Percentiles rank a stretch among this genome's conserved stretches.
Conservation (phyloP, 2,329 filamentous ascomycete genomes). For the Stemphylium beticola region DNA sequence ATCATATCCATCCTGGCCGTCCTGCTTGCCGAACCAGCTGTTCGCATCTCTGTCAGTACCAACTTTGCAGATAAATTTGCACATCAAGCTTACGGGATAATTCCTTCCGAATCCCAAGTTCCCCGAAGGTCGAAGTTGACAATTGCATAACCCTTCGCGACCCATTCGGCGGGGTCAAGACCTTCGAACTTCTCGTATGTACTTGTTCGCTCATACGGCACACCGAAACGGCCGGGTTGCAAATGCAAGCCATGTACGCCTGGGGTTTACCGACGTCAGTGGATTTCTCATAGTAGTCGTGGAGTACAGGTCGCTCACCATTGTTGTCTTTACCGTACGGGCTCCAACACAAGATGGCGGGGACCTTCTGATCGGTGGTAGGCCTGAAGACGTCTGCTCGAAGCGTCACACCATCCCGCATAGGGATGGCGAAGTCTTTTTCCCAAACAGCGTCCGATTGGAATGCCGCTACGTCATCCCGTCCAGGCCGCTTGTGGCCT, state of each 20-base stretch:
- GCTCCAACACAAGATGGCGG: constrained; percentile 52
- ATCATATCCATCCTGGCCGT: constrained; percentile 5
- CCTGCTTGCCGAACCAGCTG: neutral
- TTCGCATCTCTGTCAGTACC: too few relatives aligned
- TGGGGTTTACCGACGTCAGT: too few relatives aligned
- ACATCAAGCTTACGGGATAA: neutral
- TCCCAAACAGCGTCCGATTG: neutral
- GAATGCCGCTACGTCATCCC: too few relatives aligned
- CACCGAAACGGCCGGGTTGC: too few relatives aligned
- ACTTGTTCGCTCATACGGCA: too few relatives aligned
- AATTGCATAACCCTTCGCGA: constrained; percentile 37
- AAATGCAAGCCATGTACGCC: too few relatives aligned
- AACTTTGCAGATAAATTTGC: too few relatives aligned
- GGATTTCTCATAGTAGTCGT: too few relatives aligned
- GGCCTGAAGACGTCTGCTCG: constrained; percentile 14
- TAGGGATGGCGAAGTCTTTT: neutral
- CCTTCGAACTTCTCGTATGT: constrained; percentile 50
- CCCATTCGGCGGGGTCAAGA: constrained; percentile 47
- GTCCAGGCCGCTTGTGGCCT: too few relatives aligned
- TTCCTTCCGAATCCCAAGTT: constrained; percentile 38
- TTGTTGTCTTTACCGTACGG: constrained; percentile 51
- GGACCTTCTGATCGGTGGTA: constrained; percentile 37
- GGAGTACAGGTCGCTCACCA: neutral
- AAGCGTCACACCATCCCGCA: constrained; percentile 3
- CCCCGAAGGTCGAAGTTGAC: constrained; percentile 37